phyloP scores from a whole-genome alignment of 1,284 basidiomycete species.

The Chondrostereum purpureum region DNA sequence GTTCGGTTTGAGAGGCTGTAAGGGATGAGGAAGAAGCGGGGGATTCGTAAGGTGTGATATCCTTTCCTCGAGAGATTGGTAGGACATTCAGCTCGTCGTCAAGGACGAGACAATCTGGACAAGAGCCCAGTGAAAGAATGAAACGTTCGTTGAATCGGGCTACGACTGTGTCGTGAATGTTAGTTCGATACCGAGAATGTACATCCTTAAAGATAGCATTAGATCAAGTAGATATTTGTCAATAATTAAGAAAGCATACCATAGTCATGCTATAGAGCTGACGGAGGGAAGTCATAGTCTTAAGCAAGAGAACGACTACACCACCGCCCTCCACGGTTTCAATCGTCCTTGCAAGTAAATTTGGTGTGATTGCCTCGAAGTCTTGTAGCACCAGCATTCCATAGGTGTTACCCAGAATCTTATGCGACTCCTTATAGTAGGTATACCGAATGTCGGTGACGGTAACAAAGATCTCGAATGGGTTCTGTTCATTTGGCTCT shows the following conservation, averaged over 20 bases:
- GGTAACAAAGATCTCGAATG: constrained; percentile 97
- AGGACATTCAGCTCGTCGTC: constrained; percentile 99
- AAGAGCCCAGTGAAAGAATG: constrained; percentile 88
- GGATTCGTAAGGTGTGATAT: constrained; percentile 70
- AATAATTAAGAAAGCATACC: constrained; percentile 43
- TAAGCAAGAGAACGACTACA: constrained; percentile 84
- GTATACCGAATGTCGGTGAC: constrained; percentile 99
- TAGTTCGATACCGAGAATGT: constrained; percentile 88
- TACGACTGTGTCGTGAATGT: constrained; percentile 83
- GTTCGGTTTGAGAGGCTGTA: constrained; percentile 57
- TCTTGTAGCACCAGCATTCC: constrained; percentile 98
- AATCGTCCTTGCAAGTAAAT: constrained; percentile 92
- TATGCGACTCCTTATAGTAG: constrained; percentile 89
- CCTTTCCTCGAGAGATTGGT: constrained; percentile 93
- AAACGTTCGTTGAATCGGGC: constrained; percentile 99
- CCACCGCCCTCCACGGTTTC: constrained; percentile 99
- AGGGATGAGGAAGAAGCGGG: constrained; percentile 29
- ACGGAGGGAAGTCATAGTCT: constrained; percentile 91
- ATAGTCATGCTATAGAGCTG: constrained; percentile 97
- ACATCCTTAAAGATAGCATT: constrained; percentile 62
- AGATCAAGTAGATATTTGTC: background rate
- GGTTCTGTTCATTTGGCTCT: constrained; percentile 92
- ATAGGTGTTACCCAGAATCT: constrained; percentile 95
- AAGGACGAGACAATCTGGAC: constrained; percentile 86
- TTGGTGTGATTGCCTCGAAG: constrained; percentile 98